Conservation (phyloP, 2,329 filamentous ascomycete genomes). For the Neonectria coccinea region DNA sequence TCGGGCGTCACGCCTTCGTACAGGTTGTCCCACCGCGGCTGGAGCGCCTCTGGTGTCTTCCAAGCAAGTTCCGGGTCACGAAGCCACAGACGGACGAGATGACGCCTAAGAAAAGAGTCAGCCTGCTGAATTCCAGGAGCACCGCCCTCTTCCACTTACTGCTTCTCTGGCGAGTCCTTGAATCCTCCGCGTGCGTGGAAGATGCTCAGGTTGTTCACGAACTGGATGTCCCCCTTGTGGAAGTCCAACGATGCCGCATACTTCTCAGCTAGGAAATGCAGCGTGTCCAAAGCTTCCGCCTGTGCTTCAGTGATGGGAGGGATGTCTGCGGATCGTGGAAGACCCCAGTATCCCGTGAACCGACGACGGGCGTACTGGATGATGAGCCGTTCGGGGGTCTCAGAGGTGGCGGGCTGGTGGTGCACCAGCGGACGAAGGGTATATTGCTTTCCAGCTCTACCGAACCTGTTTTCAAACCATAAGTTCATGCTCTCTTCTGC, state of each 20-base stretch:
- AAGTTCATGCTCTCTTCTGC: not conserved
- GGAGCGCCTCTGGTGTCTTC: constrained; percentile 59
- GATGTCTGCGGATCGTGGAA: constrained; percentile 65
- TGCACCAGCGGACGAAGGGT: constrained; percentile 65
- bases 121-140: constrained; percentile 29
- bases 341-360: constrained; percentile 68
- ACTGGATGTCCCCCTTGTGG: constrained; percentile 65
- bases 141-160: constrained; percentile 50
- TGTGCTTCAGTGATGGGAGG: constrained; percentile 68
- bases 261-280: constrained; percentile 63
- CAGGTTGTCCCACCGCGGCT: constrained; percentile 62
- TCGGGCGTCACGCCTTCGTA: constrained; percentile 65
- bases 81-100: constrained; percentile 63
- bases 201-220: constrained; percentile 65
- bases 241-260: constrained; percentile 59
- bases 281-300: constrained; percentile 63
- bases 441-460: constrained; percentile 59
- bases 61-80: constrained; percentile 62
- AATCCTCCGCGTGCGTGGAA: constrained; percentile 66
- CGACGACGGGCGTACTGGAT: constrained; percentile 71
- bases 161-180: constrained; percentile 55
- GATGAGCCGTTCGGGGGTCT: constrained; percentile 63
- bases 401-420: constrained; percentile 61
- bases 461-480: constrained; percentile 57
- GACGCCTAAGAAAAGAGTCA: constrained; percentile 54